phyloP scores from a whole-genome alignment of 495 filamentous ascomycete species.

The Penicillium manginii region DNA sequence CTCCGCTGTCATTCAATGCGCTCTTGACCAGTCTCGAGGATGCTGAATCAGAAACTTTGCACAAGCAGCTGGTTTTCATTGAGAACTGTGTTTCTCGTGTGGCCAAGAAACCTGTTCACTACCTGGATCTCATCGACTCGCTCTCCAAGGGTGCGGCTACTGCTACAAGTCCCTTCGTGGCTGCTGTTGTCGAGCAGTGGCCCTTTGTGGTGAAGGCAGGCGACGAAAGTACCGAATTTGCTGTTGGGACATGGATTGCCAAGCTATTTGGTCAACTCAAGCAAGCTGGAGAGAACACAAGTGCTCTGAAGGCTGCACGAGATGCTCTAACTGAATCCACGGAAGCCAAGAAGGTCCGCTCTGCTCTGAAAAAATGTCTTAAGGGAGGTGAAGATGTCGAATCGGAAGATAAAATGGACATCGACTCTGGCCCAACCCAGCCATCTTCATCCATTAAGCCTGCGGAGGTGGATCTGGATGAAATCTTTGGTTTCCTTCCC shows the following conservation, averaged over 20 bases:
- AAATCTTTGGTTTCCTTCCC: constrained; percentile 47
- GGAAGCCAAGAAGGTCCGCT: constrained; percentile 41
- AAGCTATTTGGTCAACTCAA: constrained; percentile 50
- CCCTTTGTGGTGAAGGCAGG: constrained; percentile 63
- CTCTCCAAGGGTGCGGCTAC: constrained; percentile 41
- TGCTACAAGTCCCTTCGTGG: constrained; percentile 57
- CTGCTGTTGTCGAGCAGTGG: constrained; percentile 76
- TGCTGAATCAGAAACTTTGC: constrained; percentile 37
- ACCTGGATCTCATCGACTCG: constrained; percentile 55
- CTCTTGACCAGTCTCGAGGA: constrained; percentile 48
- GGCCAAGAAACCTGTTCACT: constrained; percentile 73
- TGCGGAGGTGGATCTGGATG: constrained; percentile 36
- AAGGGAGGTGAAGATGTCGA: constrained; percentile 35
- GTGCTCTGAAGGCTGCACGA: constrained; percentile 44
- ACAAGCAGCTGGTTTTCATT: constrained; percentile 59
- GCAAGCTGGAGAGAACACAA: constrained; percentile 45
- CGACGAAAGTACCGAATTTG: constrained; percentile 36
- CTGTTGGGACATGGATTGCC: constrained; percentile 60
- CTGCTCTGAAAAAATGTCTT: constrained; percentile 45
- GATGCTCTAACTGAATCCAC: constrained; percentile 42
- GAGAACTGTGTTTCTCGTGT: constrained; percentile 78
- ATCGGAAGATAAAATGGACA: constrained; percentile 27
- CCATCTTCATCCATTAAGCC: constrained; percentile 13
- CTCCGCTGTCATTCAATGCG: constrained; percentile 38
- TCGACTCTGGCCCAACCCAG: constrained; percentile 15